Conservation (phyloP, 805 yeast species). For the Groenewaldozyma salmanticensis region DNA sequence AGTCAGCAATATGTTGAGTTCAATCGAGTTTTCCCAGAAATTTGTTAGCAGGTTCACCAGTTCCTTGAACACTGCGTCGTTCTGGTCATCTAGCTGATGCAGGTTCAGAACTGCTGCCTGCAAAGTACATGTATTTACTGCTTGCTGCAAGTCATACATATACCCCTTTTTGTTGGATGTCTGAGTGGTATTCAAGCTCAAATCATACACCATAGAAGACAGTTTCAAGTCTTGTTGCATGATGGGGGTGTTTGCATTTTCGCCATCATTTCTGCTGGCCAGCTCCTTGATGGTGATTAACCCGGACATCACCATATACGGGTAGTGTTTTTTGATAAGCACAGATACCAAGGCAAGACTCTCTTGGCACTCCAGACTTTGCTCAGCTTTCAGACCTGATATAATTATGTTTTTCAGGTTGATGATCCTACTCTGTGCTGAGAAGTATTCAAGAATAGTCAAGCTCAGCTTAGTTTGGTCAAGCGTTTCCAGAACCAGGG, state of each 20-base stretch:
- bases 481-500: slow-evolving; percentile 18
- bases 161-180: too few species aligned
- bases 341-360: slow-evolving; percentile 11
- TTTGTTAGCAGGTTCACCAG: too few species aligned
- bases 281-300: too few species aligned
- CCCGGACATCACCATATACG: slow-evolving; percentile 11
- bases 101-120: too few species aligned
- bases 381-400: not conserved
- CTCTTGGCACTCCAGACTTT: not conserved
- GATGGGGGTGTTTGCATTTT: too few species aligned
- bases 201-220: not conserved
- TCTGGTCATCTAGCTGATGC: too few species aligned
- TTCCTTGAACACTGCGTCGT: too few species aligned
- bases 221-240: not conserved
- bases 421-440: slow-evolving; percentile 1
- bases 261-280: not conserved
- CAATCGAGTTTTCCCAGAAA: slow-evolving; percentile 20
- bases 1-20: slow-evolving; percentile 21
- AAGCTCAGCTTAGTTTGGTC: slow-evolving; percentile 18
- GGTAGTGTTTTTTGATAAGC: slow-evolving; percentile 20
- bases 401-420: too few species aligned
- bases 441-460: slow-evolving; percentile 13
- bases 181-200: not conserved
- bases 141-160: too few species aligned
- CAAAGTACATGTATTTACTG: too few species aligned